These are phyloP conservation scores for Trichoderma afroharzianum DNA, from an alignment of 2,329 filamentous ascomycete species.

Conservation along the genomic window DNA sequence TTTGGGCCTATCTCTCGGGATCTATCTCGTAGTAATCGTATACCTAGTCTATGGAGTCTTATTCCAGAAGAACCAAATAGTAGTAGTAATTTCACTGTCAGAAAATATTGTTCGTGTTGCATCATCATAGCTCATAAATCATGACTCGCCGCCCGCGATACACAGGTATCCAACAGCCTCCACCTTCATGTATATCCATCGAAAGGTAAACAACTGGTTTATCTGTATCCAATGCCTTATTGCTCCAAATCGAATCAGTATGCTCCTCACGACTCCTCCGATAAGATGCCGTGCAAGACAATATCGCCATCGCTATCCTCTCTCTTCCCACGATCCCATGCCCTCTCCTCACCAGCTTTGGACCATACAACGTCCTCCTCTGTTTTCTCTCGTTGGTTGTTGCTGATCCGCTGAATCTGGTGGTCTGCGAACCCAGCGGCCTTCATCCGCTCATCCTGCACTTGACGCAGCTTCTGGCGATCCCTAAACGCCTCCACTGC, in stretches of 20 bases:
- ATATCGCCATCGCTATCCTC: background rate
- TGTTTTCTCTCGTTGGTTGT: conserved; percentile 47
- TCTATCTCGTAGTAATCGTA: background rate
- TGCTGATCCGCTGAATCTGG: conserved; percentile 61
- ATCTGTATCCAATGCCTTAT: background rate
- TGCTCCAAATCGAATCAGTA: background rate
- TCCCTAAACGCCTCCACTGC: conserved; percentile 75
- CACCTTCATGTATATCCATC: background rate
- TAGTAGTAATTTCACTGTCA: background rate
- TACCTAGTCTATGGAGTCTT: background rate
- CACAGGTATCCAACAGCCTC: background rate
- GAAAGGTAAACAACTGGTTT: background rate
- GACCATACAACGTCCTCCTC: conserved; percentile 69
- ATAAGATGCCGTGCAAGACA: conserved; percentile 15
- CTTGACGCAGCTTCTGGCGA: conserved; percentile 71
- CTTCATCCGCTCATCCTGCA: conserved; percentile 71
- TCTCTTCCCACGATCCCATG: conserved; percentile 57
- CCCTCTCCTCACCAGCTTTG: conserved; percentile 60
- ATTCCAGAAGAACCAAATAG: background rate
- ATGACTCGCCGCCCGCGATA: background rate
- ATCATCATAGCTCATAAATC: background rate
- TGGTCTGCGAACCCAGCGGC: conserved; percentile 75
- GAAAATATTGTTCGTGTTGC: too few relatives aligned
- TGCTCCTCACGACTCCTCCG: conserved; percentile 14
- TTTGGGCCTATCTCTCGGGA: background rate